Conservation (phyloP, 2,329 filamentous ascomycete genomes). For the Rutstroemia sp. region DNA sequence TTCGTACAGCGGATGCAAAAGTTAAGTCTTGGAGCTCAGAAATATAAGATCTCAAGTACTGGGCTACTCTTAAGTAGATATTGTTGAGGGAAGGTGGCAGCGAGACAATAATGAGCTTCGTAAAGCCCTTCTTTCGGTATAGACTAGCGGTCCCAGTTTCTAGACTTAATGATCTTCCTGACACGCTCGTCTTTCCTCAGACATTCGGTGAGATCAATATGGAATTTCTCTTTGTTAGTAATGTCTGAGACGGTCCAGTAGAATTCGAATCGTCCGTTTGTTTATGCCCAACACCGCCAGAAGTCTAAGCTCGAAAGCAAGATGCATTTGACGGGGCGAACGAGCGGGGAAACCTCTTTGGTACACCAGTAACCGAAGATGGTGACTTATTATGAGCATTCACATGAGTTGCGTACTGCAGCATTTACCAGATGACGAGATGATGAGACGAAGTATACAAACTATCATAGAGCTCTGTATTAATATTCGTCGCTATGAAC, state of each 20-base stretch:
- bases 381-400: constrained; percentile 14
- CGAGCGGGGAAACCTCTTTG: constrained; percentile 16
- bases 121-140: constrained; percentile 19
- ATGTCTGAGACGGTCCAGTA: constrained; percentile 39
- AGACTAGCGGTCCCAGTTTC: constrained; percentile 20
- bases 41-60: constrained; percentile 22
- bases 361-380: constrained; percentile 7
- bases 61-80: constrained; percentile 18
- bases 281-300: constrained; percentile 40
- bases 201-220: constrained; percentile 33
- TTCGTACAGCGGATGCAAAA: constrained; percentile 16
- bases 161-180: constrained; percentile 21
- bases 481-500: constrained; percentile 22
- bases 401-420: background rate
- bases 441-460: constrained; percentile 22
- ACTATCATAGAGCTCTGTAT: constrained; percentile 22
- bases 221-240: constrained; percentile 38
- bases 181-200: constrained; percentile 16
- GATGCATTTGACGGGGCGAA: constrained; percentile 27
- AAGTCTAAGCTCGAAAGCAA: constrained; percentile 32
- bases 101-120: constrained; percentile 18
- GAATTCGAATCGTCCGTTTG: constrained; percentile 38
- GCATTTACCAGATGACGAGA: constrained; percentile 12
- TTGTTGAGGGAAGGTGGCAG: background rate
- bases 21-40: constrained; percentile 19